Evolutionary conservation across 129 eudicot species (phyloP), one percentile per base, ranked within the genome.

Genomic region (Daucus carota): DNA sequence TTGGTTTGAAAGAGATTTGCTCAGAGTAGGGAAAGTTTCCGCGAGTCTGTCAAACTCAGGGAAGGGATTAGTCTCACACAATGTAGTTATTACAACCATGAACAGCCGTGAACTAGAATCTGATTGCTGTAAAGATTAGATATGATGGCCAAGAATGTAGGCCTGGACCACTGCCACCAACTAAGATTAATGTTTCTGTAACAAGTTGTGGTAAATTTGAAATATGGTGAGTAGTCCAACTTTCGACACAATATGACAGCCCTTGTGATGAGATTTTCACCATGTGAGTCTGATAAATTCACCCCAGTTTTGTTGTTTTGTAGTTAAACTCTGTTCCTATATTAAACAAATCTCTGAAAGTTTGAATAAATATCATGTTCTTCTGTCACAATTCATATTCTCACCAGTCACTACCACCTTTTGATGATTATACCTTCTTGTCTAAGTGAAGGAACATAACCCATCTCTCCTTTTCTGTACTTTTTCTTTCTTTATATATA

Each of bases 141-240:
- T 42, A 4, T 42, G 29, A 42, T 43, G 75, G 15, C 74, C 31
- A 20, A 26, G 54, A 42, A 45, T 14, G 74, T 17, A 40, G 28
- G 74, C 46, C 52, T n/a, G 75, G 75, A 72, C 75, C 75, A 72
- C 47, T 2, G 57, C 54, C 75, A 72, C 28, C 74, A 41, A 10
- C 74, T 38, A 43, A 43, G 75, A 42, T 72, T 72, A 2, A 43
- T 72, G 54, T 71, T 43, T 44, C 5, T 12, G 26, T 41, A 43
- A 71, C 20, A 6, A n/a, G 26, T 17, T 16, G 66, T 8, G 24
- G 77, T 41, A 48, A 75, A 43, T 87, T 87, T 80, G 84, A 40
- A 92, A 83, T 24, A 46, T 72, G 73, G 85, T 90, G 85, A 92
- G 92, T 90, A 88, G 92, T 90, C 98, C 96, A 92, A 92, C 98